Evolutionary conservation across 768 basidiomycete species (phyloP), one percentile per base, ranked within the genome.

Genomic region (Astraeus odoratus): DNA sequence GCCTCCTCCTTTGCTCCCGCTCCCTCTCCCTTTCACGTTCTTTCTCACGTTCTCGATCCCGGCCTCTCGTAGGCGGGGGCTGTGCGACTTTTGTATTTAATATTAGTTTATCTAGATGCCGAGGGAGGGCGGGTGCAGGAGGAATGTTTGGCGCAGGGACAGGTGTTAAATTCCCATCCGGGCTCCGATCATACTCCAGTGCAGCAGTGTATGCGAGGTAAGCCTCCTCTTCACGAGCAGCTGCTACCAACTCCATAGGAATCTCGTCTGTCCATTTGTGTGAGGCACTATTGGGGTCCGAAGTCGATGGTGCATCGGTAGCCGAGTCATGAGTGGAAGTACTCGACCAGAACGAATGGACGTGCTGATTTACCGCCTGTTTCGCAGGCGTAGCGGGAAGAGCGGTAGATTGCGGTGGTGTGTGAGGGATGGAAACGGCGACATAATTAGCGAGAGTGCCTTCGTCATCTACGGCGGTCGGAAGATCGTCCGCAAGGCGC

Each of bases 371-470:
- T 37, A 54, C 39, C 34, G 49, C 47, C 18, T 57, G 60, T 40
- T 61, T 65, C 18, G 47, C 45, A 19, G 59, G 56, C 30, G 57
- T 53, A 27, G 67, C 66, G n/a, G 70, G 61, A 10, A 58, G 60
- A 26, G 64, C 64, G 12, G 64, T 64, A 15, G 60, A 51, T 12
- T 54, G 58, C 37, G 63, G 62, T 0, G 63, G 66, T 5, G 65
- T 61, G 18, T 58, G 63, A 44, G 63, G 66, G 27, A 65, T 60
- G 1, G 63, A 52, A 40, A 68, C 58, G 35, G 84, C 81, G 47
- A 98, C 82, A 60, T 95, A 97, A 67, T 98, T 98, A 43, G 95
- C 90, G 36, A 98, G 73, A 22, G 85, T 86, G 25, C 95, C 95
- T 56, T 92, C 87, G 60, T 97, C 93, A 59, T 93, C 91, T 38